Percentiles rank a stretch among this genome's conserved stretches.
Evolutionary conservation across 257 asterid species (phyloP).

Genomic region (Asclepias syriaca): DNA sequence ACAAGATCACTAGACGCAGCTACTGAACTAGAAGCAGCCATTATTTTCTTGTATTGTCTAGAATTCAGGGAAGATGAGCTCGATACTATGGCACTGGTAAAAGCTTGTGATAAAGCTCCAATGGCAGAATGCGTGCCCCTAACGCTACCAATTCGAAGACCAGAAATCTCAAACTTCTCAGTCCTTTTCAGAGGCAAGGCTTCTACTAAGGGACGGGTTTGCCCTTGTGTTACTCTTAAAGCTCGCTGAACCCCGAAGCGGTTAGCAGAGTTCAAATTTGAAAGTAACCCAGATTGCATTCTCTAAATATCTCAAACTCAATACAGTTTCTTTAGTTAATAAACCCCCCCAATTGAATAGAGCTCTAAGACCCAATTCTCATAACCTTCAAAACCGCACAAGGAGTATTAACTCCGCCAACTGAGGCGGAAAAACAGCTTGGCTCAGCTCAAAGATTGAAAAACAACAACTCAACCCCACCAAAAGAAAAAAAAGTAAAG

Average conservation of each 20-base stretch:
- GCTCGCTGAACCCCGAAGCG: slow-evolving; percentile 41
- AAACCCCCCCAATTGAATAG: slow-evolving; percentile 2
- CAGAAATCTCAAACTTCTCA: neutral
- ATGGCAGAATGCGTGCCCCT: slow-evolving; percentile 4
- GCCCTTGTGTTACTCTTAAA: slow-evolving; percentile 29
- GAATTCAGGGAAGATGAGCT: slow-evolving; percentile 8
- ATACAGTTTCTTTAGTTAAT: slow-evolving; percentile 17
- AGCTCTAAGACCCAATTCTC: neutral
- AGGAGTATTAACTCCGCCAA: neutral
- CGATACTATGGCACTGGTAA: slow-evolving; percentile 2
- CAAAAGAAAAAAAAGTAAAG: neutral
- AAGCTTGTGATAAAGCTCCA: slow-evolving; percentile 23
- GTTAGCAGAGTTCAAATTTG: slow-evolving; percentile 38
- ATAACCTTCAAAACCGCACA: neutral
- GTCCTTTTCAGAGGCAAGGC: slow-evolving; percentile 1
- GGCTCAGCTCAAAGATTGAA: neutral
- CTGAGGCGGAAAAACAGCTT: neutral
- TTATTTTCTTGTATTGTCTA: slow-evolving; percentile 15
- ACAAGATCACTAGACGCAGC: slow-evolving; percentile 53
- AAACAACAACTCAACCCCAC: neutral
- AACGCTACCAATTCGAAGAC: neutral
- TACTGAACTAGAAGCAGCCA: slow-evolving; percentile 53
- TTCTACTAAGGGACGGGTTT: slow-evolving; percentile 16
- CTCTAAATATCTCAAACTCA: slow-evolving; percentile 8
- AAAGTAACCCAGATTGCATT: slow-evolving; percentile 52